Base-by-base conservation (phyloP, 495 filamentous ascomycete genomes). In the Evernia prunastri region DNA sequence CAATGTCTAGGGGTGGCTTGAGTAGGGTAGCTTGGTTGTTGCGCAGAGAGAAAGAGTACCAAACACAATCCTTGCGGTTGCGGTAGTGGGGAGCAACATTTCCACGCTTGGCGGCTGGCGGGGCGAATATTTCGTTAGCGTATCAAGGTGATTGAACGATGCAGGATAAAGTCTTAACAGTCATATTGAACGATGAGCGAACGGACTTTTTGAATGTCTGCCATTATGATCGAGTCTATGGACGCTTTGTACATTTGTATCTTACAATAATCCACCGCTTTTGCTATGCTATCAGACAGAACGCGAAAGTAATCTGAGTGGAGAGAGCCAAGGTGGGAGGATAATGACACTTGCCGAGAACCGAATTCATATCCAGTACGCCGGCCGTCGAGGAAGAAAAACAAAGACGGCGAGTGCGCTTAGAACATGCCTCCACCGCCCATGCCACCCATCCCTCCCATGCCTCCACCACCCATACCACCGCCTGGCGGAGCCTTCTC, bases 401-500 rank as follows among this genome's bases (percentile, higher is more conserved):
- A 45, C 27, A 31, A 49, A 31, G 42, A 59, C 15, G 64, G 59
- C 35, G 18, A 56, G 18, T 35, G 15, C 13, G 49, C 51, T 64
- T 71, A 79, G 71, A 79, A 76, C 65, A 72, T 70, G 73, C 79
- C 80, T 77, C 80, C 70, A 61, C 85, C 86, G 42, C 87, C 88
- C 82, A 89, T 87, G 49, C 86, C 86, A 42, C 87, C 87, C 82
- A 88, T 88, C 51, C 85, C 86, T 33, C 83, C 81, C 58, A 67
- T 67, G 73, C 78, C 78, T 77, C 80, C 68, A 59, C 84, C 86
- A 37, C 87, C 88, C 82, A 89, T 87, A 58, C 87, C 86, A 57
- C 86, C 86, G 51, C 84, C 86, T 67, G 79, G 74, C 70, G 81
- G 81, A 58, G 77, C 82, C 89, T 96, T 96, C 77, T 96, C 92